phyloP scores from a whole-genome alignment of 805 yeast genomes.

The Hanseniaspora jakobsenii region DNA sequence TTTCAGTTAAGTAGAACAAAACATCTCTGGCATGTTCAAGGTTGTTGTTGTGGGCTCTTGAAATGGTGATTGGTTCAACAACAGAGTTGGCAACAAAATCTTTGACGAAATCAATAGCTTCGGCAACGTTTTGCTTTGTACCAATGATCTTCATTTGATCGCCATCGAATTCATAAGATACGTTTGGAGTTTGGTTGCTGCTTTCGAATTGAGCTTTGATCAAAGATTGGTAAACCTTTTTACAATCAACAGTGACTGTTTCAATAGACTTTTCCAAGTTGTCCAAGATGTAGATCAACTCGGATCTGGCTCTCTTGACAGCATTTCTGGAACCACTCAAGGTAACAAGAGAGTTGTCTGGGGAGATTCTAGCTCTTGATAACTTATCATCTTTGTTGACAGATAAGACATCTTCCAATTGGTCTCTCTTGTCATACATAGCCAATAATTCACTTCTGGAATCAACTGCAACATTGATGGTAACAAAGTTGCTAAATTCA shows the following conservation, averaged over 20 bases:
- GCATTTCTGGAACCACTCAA: conserved; percentile 63
- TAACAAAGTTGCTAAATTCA: conserved; percentile 54
- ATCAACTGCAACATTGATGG: conserved; percentile 35
- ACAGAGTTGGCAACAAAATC: conserved; percentile 45
- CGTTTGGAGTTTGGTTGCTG: conserved; percentile 39
- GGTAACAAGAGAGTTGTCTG: conserved; percentile 32
- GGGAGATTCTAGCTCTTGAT: conserved; percentile 21
- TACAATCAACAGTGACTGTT: conserved; percentile 50
- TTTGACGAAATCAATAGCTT: conserved; percentile 55
- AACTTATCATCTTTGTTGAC: conserved; percentile 13
- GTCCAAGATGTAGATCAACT: conserved; percentile 37
- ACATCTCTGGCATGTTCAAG: conserved; percentile 63
- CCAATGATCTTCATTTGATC: conserved; percentile 51
- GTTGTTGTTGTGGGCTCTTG: conserved; percentile 79
- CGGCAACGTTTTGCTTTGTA: conserved; percentile 41
- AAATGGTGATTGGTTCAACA: conserved; percentile 64
- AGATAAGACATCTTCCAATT: conserved; percentile 28
- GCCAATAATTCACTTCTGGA: conserved; percentile 26
- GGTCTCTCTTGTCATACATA: conserved; percentile 24
- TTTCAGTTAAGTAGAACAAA: conserved; percentile 50
- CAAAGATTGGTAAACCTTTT: conserved; percentile 57
- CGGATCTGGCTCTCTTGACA: conserved; percentile 44
- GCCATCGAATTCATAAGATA: conserved; percentile 44
- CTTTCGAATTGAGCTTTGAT: conserved; percentile 35
- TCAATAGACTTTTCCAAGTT: conserved; percentile 35